Conservation (phyloP, 768 basidiomycete species). For the Fistulinella prunicolor region DNA sequence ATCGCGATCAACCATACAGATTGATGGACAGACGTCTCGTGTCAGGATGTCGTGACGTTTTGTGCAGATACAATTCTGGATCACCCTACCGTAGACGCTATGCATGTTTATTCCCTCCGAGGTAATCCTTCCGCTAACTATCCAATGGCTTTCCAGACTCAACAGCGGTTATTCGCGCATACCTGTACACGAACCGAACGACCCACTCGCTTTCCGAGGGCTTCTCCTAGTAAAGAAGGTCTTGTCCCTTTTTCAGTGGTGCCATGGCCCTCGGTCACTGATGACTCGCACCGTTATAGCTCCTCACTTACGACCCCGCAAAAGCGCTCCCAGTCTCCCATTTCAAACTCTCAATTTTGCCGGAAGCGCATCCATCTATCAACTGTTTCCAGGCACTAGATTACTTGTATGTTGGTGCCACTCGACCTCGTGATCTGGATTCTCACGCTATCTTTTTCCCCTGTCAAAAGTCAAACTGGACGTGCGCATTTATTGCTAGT, state of each 20-base stretch:
- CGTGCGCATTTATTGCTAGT: slow-evolving; percentile 89
- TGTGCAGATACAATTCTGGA: slow-evolving; percentile 77
- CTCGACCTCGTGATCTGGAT: neutral
- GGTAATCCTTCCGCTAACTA: slow-evolving; percentile 1
- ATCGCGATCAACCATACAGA: too few species aligned
- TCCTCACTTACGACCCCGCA: slow-evolving; percentile 88
- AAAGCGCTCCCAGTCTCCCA: slow-evolving; percentile 67
- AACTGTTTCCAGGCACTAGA: slow-evolving; percentile 95
- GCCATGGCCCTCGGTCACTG: neutral
- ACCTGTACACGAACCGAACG: slow-evolving; percentile 75
- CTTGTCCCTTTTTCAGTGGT: slow-evolving; percentile 2
- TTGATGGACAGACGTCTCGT: too few species aligned
- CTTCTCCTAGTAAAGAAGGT: slow-evolving; percentile 84
- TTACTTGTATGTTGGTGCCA: slow-evolving; percentile 61
- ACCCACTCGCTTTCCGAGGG: slow-evolving; percentile 71
- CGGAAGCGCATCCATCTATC: slow-evolving; percentile 84
- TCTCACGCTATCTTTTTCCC: neutral
- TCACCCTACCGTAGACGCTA: slow-evolving; percentile 69
- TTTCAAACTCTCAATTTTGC: slow-evolving; percentile 79
- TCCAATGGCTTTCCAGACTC: slow-evolving; percentile 40
- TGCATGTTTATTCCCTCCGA: slow-evolving; percentile 45
- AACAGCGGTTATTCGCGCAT: slow-evolving; percentile 90
- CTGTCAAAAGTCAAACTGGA: slow-evolving; percentile 96
- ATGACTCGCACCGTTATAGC: slow-evolving; percentile 38
- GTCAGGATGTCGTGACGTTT: slow-evolving; percentile 78